Base-by-base conservation (phyloP, 306 rosid species). In the Chamaecrista fasciculata region DNA sequence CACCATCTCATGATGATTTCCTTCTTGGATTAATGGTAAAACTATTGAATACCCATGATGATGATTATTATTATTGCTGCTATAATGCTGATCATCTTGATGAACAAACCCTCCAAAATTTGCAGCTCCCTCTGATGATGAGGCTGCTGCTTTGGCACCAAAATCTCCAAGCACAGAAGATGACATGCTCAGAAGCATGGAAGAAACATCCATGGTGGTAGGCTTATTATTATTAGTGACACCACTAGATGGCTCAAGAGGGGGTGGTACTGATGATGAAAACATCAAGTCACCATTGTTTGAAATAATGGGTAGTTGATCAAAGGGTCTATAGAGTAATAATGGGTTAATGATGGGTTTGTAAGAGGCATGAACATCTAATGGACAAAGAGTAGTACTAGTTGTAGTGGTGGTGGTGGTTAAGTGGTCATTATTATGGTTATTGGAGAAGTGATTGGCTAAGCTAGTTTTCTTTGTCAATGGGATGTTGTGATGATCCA, bases 111-210 rank as follows among this genome's bases (percentile, higher is more conserved):
- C 80, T 37, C 74, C 68, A 47, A 80, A 78, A 44, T 65, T 80
- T 52, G 78, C 34, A 44, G 78, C 34, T 37, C 36, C 53, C 56
- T 78, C 83, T 25, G 67, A 46, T 25, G 65, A 57, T 15, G 43
- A 6, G 50, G 55, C 53, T 11, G 64, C n/a, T 12, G 43, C 6
- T 6, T 15, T 69, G 50, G 55, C 53, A 8, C 62, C 34, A 24
- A 49, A 76, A 24, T 89, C 89, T 76, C 85, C 83, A n/a, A 81
- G 72, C 63, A 86, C 55, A 2, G 96, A 86, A 52, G 97, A 87
- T 37, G 97, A 82, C 98, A 87, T 90, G 71, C 76, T 90, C 44
- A 87, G 48, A 68, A 86, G 56, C 87, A 86, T 76, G 33, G 98
- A 85, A 62, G 96, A 79, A 47, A 85, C 73, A 66, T 87, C 96